Evolutionary conservation across 106 monocot genomes (phyloP).

Genomic region (Agapanthus africanus): DNA sequence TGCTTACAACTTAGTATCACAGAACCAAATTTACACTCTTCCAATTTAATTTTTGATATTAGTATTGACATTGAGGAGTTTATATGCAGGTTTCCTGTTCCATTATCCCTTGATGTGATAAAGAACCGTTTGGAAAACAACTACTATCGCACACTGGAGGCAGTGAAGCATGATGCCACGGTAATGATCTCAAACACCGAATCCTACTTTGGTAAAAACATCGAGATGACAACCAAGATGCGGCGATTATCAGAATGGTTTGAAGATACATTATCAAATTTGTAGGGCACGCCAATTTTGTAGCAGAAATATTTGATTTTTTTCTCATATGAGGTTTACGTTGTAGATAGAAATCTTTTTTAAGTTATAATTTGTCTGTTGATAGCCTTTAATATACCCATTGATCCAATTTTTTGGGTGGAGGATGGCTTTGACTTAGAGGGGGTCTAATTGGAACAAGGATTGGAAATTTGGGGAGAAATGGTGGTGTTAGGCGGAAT

Average conservation of each 20-base stretch:
- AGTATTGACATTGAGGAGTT: too few relatives aligned
- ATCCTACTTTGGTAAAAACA: constrained; percentile 62
- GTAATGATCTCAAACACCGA: constrained; percentile 77
- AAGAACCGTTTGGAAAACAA: constrained; percentile 80
- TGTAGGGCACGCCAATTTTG: constrained; percentile 21
- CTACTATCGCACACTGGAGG: constrained; percentile 78
- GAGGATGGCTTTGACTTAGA: not conserved
- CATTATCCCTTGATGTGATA: constrained; percentile 74
- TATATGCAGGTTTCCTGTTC: constrained; percentile 88
- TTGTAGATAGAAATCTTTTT: constrained; percentile 29
- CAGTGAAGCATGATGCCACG: constrained; percentile 56
- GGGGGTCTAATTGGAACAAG: not conserved
- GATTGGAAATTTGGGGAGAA: too few relatives aligned
- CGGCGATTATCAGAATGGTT: constrained; percentile 45
- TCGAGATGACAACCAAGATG: constrained; percentile 56
- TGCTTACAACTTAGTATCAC: too few relatives aligned
- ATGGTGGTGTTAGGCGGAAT: not conserved
- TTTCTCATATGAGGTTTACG: not conserved
- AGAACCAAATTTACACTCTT: too few relatives aligned
- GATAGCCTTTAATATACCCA: constrained; percentile 2
- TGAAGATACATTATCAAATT: constrained; percentile 19
- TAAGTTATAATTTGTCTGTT: constrained; percentile 7
- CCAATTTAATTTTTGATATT: too few relatives aligned
- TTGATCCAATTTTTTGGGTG: not conserved
- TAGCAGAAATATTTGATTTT: constrained; percentile 8